Percentiles rank a stretch among this genome's conserved stretches.
Conservation (phyloP, 768 basidiomycete genomes). For the Leucocoprinus birnbaumii region DNA sequence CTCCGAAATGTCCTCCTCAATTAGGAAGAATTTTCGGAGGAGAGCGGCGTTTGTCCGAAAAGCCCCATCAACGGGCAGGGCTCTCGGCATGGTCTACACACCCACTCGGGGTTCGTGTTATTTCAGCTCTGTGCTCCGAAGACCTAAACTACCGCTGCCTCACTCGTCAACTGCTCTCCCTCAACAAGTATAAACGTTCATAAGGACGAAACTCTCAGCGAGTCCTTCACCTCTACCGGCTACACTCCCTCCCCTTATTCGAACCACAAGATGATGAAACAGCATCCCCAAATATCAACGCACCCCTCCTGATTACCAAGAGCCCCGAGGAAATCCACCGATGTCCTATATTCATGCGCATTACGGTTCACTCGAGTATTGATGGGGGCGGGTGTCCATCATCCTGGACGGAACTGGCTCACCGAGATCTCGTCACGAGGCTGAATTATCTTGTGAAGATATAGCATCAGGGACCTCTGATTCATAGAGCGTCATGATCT, state of each 20-base stretch:
- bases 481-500: conserved; percentile 4
- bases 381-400: conserved; percentile 6
- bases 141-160: background rate
- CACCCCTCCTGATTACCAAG: background rate
- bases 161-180: background rate
- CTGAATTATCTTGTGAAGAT: background rate
- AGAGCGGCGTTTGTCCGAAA: too few species aligned
- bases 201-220: conserved; percentile 3
- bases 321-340: background rate
- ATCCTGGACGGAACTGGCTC: conserved; percentile 1
- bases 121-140: conserved; percentile 7
- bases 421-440: background rate
- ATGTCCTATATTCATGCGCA: conserved; percentile 6
- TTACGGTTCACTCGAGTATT: conserved; percentile 5
- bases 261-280: background rate
- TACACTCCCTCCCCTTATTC: background rate
- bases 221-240: background rate
- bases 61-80: too few species aligned
- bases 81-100: too few species aligned
- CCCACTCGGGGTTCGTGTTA: too few species aligned
- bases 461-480: background rate
- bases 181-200: conserved; percentile 5
- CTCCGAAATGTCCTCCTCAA: too few species aligned
- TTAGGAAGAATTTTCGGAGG: too few species aligned
- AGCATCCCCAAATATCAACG: background rate